A percentile compares a stretch with the other conserved stretches of the same genome.
These are phyloP conservation scores for Lepidium aucheri DNA, from an alignment of 345 rosid genomes.

Conservation along the genomic window DNA sequence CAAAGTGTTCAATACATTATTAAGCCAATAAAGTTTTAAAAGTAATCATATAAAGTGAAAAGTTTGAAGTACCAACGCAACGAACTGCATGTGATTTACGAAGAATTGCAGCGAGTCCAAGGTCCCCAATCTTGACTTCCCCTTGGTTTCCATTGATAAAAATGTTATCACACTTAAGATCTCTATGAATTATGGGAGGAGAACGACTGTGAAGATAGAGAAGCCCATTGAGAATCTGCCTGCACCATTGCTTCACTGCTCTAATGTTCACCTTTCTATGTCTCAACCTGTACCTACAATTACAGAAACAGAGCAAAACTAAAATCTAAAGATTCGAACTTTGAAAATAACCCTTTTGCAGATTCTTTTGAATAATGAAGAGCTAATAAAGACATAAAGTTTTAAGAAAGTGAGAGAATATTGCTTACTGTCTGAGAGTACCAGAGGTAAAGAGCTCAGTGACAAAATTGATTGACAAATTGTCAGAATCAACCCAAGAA, in stretches of 20 bases:
- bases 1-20: background rate
- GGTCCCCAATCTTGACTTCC: conserved; percentile 96
- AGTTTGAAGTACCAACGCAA: conserved; percentile 65
- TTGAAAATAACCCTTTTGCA: conserved; percentile 4
- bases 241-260: conserved; percentile 96
- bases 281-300: conserved; percentile 63
- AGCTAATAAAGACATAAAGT: background rate
- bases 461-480: conserved; percentile 86
- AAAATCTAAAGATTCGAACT: background rate
- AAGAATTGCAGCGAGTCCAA: conserved; percentile 93
- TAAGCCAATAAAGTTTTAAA: background rate
- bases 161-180: conserved; percentile 97
- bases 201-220: conserved; percentile 76
- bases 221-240: conserved; percentile 81
- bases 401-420: background rate
- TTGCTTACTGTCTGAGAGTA: conserved; percentile 73
- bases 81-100: conserved; percentile 82
- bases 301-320: background rate
- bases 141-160: conserved; percentile 98
- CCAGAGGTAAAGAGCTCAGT: conserved; percentile 97
- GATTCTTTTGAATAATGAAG: background rate
- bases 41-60: background rate
- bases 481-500: conserved; percentile 87
- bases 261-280: conserved; percentile 81
- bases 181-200: conserved; percentile 95